Evolutionary conservation across 129 eudicot species (phyloP), one percentile per base, ranked within the genome.

Genomic region (Flaveria ramosissima): DNA sequence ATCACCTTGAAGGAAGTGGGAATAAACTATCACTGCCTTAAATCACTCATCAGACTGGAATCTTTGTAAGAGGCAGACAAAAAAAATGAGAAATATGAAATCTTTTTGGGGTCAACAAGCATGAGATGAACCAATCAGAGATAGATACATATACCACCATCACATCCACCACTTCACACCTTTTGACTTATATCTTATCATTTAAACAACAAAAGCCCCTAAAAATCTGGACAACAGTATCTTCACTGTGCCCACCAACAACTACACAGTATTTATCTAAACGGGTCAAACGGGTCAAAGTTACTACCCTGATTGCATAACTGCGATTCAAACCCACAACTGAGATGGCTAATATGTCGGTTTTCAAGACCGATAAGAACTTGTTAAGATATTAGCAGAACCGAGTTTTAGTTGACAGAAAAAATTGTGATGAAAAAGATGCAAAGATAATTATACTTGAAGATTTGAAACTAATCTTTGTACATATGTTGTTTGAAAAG

Each of bases 171-270:
- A 74, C 32, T 71, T 26, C 82, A 71, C 53, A 46, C 76, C 72
- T 60, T 60, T 60, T 79, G 83, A 71, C 78, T 78, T 78, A 53
- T 71, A 67, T 72, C 73, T 65, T 13, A 66, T 73, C 83, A 80
- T 42, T 80, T 69, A 72, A 48, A 20, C 61, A 73, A 73, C 79
- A 80, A 80, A 80, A 73, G 80, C 63, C 60, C 75, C 80, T 80
- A 32, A 45, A 74, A 73, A 74, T 79, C 83, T 72, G 68, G 77
- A 53, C 41, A 16, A 46, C 74, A 52, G 56, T 30, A 74, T 74
- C 75, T 80, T 73, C 15, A 80, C 79, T 67, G 74, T 66, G 67
- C 15, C 70, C 75, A 45, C 50, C 50, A 45, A 45, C 14, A 10
- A 30, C 36, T 3, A 30, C 36, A 30, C 5, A 30, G 36, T 30